Percentiles rank a stretch among this genome's conserved stretches.
phyloP scores from a whole-genome alignment of 805 yeast species.

The Starmerella tilneyi region DNA sequence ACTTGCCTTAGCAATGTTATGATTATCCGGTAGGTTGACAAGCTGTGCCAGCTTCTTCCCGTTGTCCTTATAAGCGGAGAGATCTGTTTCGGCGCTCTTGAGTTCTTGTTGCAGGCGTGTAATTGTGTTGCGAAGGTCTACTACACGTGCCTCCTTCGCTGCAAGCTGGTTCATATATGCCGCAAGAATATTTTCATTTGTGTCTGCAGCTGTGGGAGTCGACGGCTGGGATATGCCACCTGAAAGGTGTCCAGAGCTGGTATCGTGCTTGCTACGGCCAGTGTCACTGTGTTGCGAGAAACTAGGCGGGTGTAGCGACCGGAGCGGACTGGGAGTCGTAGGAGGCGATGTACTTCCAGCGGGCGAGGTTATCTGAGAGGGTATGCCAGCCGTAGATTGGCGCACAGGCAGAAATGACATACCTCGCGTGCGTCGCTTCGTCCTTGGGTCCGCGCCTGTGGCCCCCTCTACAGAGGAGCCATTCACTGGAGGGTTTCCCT shows the following conservation, averaged over 20 bases:
- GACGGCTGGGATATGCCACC: background rate
- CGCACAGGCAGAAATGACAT: slow-evolving; percentile 16
- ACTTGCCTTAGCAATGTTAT: background rate
- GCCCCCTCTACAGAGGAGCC: background rate
- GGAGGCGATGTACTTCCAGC: slow-evolving; percentile 1
- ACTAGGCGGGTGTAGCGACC: background rate
- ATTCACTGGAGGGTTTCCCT: background rate
- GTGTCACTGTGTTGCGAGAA: background rate
- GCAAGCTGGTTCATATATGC: slow-evolving; percentile 28
- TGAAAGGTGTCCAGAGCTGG: background rate
- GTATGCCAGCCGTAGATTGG: background rate
- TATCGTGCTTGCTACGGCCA: background rate
- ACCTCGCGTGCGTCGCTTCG: slow-evolving; percentile 12
- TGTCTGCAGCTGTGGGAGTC: background rate
- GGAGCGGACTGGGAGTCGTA: slow-evolving; percentile 12
- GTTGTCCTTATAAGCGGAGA: slow-evolving; percentile 24
- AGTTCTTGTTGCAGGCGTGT: slow-evolving; percentile 28
- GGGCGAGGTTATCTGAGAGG: background rate
- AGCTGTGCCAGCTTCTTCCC: slow-evolving; percentile 19
- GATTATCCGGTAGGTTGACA: slow-evolving; percentile 7
- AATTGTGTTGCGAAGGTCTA: slow-evolving; percentile 30
- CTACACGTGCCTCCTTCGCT: slow-evolving; percentile 33
- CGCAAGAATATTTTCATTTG: slow-evolving; percentile 3
- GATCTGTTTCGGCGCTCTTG: slow-evolving; percentile 32
- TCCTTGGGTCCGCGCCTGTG: background rate